Conservation (phyloP, 164 flowering plant genomes). For the Buxus sempervirens region DNA sequence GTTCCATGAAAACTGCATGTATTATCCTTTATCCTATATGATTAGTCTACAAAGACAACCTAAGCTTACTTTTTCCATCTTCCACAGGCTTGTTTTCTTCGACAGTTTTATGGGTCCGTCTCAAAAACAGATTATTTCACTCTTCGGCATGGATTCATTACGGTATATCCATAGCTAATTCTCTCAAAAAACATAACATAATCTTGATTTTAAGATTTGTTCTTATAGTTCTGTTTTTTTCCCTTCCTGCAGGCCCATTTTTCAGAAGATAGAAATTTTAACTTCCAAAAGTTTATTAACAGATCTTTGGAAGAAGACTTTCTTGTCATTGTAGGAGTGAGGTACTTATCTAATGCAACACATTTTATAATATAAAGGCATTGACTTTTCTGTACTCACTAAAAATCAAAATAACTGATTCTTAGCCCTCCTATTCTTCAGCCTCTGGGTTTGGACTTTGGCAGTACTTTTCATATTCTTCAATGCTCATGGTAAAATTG, state of each 20-base stretch:
- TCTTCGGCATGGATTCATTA: constrained; percentile 73
- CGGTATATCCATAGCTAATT: constrained; percentile 27
- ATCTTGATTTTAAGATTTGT: background rate
- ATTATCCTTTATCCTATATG: background rate
- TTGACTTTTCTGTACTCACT: background rate
- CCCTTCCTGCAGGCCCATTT: constrained; percentile 42
- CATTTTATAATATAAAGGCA: background rate
- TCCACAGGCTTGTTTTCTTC: constrained; percentile 46
- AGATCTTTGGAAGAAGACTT: constrained; percentile 51
- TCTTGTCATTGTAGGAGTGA: constrained; percentile 42
- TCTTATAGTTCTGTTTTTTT: background rate
- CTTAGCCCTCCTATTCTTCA: constrained; percentile 18
- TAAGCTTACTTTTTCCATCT: background rate
- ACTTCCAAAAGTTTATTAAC: constrained; percentile 48
- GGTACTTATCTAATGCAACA: constrained; percentile 22
- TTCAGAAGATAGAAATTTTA: constrained; percentile 27
- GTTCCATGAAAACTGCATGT: constrained; percentile 8
- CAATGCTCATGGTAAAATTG: constrained; percentile 36
- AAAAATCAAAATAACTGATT: background rate
- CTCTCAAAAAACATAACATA: background rate
- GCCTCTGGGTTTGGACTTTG: constrained; percentile 44
- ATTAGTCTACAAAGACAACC: background rate
- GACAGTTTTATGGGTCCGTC: constrained; percentile 50
- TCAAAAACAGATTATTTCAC: constrained; percentile 56
- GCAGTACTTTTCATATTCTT: constrained; percentile 43